Base-by-base conservation (phyloP, 169 alveolate genomes). In the Plasmodium relictum region DNA sequence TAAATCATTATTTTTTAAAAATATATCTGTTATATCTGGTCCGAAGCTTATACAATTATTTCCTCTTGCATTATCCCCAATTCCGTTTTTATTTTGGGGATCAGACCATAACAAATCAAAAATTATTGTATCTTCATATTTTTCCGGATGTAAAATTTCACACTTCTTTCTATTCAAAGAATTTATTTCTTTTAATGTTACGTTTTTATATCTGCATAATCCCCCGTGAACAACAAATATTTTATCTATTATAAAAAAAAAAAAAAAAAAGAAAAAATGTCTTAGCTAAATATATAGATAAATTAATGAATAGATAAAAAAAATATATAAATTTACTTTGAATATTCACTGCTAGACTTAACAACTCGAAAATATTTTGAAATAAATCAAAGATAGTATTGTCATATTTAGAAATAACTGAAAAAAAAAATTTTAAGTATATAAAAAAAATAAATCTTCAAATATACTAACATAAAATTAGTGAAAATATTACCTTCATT, bases 41-140 rank as follows among this genome's bases (percentile, higher is more conserved):
- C 98, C 98, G 72, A 96, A 97, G 12, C 95, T 92, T 48, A 97
- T 96, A 65, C 98, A 96, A 48, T 96, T 98, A 14, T 95, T 94
- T 4, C 98, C 98, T 59, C 98, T 65, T 48, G 96, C 92, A 93
- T 96, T 95, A 54, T 92, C 88, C 2, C 93, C 96, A 16, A 96
- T 73, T 9, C 98, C 98, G 12, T 92, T 71, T 37, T 94, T 94
- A 41, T 80, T 92, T 85, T 95, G 96, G 2, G 98, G 98, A 76
- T 97, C 98, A 18, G 98, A 95, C 98, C 98, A 97, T 18, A 97
- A 93, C 50, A 97, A 63, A 78, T 97, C 98, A 86, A 96, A 97
- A 95, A 97, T 95, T 42, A 97, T 78, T 42, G 96, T 96, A 68
- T 95, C 97, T 52, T 94, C 96, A 56, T 89, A 93, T n/a, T 88